Base-by-base conservation (phyloP, 139 green algal genomes). In the Pycnococcus provasolii region DNA sequence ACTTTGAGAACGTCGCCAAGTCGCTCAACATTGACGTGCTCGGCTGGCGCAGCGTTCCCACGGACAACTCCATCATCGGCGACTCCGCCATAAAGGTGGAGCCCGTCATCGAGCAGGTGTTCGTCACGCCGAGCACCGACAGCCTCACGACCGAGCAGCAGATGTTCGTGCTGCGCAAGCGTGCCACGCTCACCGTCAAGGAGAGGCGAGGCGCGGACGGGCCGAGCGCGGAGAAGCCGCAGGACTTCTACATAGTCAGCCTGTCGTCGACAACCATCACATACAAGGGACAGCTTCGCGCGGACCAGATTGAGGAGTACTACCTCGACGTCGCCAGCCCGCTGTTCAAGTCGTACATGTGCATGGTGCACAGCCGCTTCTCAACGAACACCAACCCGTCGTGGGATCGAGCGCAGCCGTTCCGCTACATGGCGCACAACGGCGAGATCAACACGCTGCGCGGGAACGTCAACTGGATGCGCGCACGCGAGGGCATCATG, bases 251-350 rank as follows among this genome's bases (percentile, higher is more conserved):
- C 83, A 86, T 95, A 70, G 94, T 85, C 81, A 95, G 86, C 42
- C 78, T 96, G 45, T 94, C 84, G 48, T 84, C 78, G 3, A 3
- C 77, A 53, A 97, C 90, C 9, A 78, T 97, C 4, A 88, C 96
- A 45, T 97, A 97, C 84, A 97, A 97, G 83, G 91, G 91, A 3
- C 91, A 97, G 85, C 90, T 97, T 15, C 95, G 84, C 15, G 86
- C 91, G 0, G 82, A 80, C 54, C 88, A 95, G 83, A 84, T 96
- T 2, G 66, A 72, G 5, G 37, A 57, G 26, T 96, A 96, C 83
- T 96, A 83, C 74, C 71, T 71, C 8, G 90, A 96, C 79, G 79
- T 97, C 54, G 79, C 86, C 66, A 41, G 70, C 55, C 68, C 82
- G 51, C 61, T 80, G 51, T 97, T 96, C 81, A 80, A 76, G 42